Evolutionary conservation across 345 rosid species (phyloP).

Genomic region (Sonneratia alba): DNA sequence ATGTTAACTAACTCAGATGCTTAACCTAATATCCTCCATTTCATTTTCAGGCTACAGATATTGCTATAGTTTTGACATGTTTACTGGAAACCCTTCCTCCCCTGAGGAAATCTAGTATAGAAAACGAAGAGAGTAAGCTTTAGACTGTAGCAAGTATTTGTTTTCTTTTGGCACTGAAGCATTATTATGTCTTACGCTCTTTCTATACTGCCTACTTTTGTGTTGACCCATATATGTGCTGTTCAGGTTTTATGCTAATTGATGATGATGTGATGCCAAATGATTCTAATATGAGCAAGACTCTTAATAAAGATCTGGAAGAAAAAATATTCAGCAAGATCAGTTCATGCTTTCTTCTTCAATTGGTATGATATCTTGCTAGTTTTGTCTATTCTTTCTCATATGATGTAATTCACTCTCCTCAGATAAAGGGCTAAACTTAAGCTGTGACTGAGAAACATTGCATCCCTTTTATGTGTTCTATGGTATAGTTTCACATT

Average conservation of each 20-base stretch:
- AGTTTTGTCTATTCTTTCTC: slow-evolving; percentile 9
- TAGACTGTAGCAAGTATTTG: neutral
- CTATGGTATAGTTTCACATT: neutral
- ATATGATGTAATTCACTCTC: neutral
- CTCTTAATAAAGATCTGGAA: slow-evolving; percentile 50
- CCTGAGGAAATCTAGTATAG: slow-evolving; percentile 39
- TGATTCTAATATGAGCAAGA: slow-evolving; percentile 44
- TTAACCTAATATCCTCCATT: slow-evolving; percentile 10
- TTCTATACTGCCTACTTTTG: neutral
- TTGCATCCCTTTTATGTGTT: neutral
- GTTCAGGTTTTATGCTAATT: slow-evolving; percentile 42
- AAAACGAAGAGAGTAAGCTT: slow-evolving; percentile 49
- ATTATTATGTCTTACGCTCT: neutral
- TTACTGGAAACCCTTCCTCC: slow-evolving; percentile 76
- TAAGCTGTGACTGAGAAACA: neutral
- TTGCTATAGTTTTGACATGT: slow-evolving; percentile 67
- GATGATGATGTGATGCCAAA: slow-evolving; percentile 57
- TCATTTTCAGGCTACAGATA: slow-evolving; percentile 58
- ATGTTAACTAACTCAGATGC: slow-evolving; percentile 2
- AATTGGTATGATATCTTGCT: slow-evolving; percentile 53
- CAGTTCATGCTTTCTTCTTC: slow-evolving; percentile 78
- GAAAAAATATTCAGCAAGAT: slow-evolving; percentile 66
- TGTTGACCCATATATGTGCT: slow-evolving; percentile 9
- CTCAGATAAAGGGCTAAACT: neutral
- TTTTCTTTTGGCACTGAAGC: neutral